Evolutionary conservation across 129 eudicot species (phyloP), one percentile per base, ranked within the genome.

Genomic region (Gnaphalium uliginosum): DNA sequence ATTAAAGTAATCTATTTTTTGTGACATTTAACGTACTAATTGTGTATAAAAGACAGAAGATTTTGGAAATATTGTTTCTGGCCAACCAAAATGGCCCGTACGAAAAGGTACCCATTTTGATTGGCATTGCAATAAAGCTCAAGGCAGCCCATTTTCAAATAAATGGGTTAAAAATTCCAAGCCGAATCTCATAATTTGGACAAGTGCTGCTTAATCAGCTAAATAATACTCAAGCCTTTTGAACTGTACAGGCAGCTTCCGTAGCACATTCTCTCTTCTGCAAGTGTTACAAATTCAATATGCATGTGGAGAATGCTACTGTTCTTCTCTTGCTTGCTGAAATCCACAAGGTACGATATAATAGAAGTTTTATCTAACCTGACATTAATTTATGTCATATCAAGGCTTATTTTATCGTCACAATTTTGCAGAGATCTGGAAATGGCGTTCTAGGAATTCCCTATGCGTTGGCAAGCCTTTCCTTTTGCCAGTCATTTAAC

Each of bases 361-460:
- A 33, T 33, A 5, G 6, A 23, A 50, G 21, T 19, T n/a, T 6
- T 53, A 23, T 8, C 9, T 4, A 32, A 6, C 23, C 54, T 48
- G 11, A 30, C 18, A 19, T 68, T 24, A 74, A 43, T 59, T 51
- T 65, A 61, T 65, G 54, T 43, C 8, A 9, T 33, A 19, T 5
- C 39, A 57, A 27, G 2, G 30, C 24, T 39, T 58, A 15, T 39
- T 21, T 10, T 73, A 4, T 56, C 10, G 5, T 64, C 60, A 6
- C 27, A 41, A 35, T 8, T 19, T 43, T 17, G 57, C 92, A 93
- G 98, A 89, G 84, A 84, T 85, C 99, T 53, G 99, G 97, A 62
- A 95, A 95, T 78, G 89, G 90, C 81, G 97, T 92, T 72, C 82
- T 89, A 76, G 99, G 97, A 78, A 90, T 95, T 75, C 99, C 97